Evolutionary conservation across 345 rosid genomes (phyloP).

Genomic region (Arabidopsis thaliana): TAIR10.1 NC_003075.7:12542501-12543000

Average conservation of each 20-base stretch:
- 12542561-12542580: background rate
- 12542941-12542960: conserved; percentile 13
- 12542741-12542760: conserved; percentile 3
- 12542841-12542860: background rate
- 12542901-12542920: background rate
- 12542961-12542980: conserved; percentile 31
- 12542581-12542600: conserved; percentile 32
- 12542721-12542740: conserved; percentile 40
- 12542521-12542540: background rate
- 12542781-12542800: conserved; percentile 23
- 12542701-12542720: conserved; percentile 38
- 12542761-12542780: conserved; percentile 32
- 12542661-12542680: conserved; percentile 13
- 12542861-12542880: background rate
- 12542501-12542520: background rate
- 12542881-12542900: background rate
- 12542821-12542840: conserved; percentile 33
- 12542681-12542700: conserved; percentile 10
- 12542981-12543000: conserved; percentile 9
- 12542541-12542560: background rate
- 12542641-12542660: conserved; percentile 30
- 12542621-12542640: background rate
- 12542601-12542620: background rate
- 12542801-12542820: conserved; percentile 41
- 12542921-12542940: conserved; percentile 18